Conservation (phyloP, 768 basidiomycete species). For the Basidioascus undulatus region DNA sequence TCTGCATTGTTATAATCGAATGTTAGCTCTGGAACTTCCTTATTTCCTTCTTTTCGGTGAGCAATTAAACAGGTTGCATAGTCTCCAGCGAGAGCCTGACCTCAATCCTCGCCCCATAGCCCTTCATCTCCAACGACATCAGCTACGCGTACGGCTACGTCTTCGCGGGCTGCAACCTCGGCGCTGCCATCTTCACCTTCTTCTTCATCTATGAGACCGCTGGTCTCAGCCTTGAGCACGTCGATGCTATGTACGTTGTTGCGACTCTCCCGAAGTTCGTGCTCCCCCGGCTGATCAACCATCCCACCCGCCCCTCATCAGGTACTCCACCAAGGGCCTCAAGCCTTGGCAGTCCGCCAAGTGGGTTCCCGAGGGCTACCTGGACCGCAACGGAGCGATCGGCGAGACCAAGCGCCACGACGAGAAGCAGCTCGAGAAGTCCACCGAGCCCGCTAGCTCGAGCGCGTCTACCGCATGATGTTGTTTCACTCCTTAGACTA, state of each 20-base stretch:
- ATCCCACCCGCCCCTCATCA: not conserved
- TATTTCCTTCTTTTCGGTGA: not conserved
- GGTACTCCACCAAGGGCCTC: constrained; percentile 34
- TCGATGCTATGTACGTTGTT: constrained; percentile 22
- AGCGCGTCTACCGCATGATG: too few relatives aligned
- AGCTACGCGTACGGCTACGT: constrained; percentile 41
- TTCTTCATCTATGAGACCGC: constrained; percentile 55
- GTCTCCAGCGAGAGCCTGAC: not conserved
- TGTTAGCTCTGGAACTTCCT: constrained; percentile 21
- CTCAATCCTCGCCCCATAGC: constrained; percentile 9
- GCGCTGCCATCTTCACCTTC: constrained; percentile 33
- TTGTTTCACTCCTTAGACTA: too few relatives aligned
- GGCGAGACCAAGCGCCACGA: not conserved
- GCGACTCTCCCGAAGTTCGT: too few relatives aligned
- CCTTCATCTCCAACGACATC: constrained; percentile 37
- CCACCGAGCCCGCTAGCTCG: too few relatives aligned
- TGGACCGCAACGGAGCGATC: constrained; percentile 1
- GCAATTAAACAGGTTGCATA: too few relatives aligned
- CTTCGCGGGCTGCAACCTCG: constrained; percentile 31
- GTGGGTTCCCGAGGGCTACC: constrained; percentile 28
- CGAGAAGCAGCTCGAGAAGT: not conserved
- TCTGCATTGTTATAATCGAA: not conserved
- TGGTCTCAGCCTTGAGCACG: constrained; percentile 38
- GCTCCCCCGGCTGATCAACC: constrained; percentile 3
- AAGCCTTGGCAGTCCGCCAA: constrained; percentile 38